A percentile compares a stretch with the other conserved stretches of the same genome.
These are phyloP conservation scores for Lathyrus oleraceus DNA, from an alignment of 306 rosid species.

Conservation along the genomic window DNA sequence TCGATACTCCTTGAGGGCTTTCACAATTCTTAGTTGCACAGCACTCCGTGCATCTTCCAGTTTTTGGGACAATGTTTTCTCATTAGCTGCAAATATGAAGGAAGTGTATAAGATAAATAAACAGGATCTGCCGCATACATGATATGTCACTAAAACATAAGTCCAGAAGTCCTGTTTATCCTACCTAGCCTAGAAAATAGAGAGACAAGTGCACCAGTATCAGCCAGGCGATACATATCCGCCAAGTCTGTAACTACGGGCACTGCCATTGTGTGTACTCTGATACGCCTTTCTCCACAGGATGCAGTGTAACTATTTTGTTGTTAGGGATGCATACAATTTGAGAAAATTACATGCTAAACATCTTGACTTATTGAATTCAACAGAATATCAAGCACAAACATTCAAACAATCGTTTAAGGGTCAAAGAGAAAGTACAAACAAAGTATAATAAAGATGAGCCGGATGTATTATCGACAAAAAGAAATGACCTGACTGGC, in stretches of 20 bases:
- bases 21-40: slow-evolving; percentile 78
- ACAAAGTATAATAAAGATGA: slow-evolving; percentile 27
- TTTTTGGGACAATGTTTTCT: slow-evolving; percentile 81
- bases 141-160: slow-evolving; percentile 23
- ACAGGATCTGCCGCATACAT: slow-evolving; percentile 27
- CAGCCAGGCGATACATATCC: slow-evolving; percentile 90
- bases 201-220: slow-evolving; percentile 82
- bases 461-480: background rate
- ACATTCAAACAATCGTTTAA: background rate
- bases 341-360: slow-evolving; percentile 22
- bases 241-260: slow-evolving; percentile 89
- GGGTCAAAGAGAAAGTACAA: slow-evolving; percentile 25
- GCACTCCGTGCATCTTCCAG: slow-evolving; percentile 87
- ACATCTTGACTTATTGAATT: slow-evolving; percentile 28
- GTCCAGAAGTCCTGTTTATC: slow-evolving; percentile 26
- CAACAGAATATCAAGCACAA: slow-evolving; percentile 30
- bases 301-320: slow-evolving; percentile 88
- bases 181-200: slow-evolving; percentile 86
- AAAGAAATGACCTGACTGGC: background rate
- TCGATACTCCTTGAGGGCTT: slow-evolving; percentile 85
- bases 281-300: slow-evolving; percentile 97
- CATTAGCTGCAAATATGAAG: slow-evolving; percentile 75
- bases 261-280: slow-evolving; percentile 92
- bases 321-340: slow-evolving; percentile 53
- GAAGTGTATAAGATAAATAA: slow-evolving; percentile 32